Conservation (phyloP, 2,329 filamentous ascomycete species). For the Diaporthe vaccinii region DNA sequence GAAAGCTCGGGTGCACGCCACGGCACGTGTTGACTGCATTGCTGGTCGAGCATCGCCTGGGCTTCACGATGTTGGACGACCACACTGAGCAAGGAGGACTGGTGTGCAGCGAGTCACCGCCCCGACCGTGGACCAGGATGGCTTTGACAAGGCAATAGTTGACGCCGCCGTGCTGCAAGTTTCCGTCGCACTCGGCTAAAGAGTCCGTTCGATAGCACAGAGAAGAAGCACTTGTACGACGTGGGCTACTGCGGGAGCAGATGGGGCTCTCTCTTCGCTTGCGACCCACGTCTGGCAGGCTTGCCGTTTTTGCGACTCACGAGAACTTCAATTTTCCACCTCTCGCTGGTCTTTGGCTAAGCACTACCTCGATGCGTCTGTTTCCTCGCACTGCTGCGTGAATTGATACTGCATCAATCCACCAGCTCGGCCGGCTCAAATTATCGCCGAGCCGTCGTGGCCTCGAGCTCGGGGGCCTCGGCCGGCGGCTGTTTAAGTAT, state of each 20-base stretch:
- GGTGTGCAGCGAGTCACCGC: background rate
- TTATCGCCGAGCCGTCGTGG: background rate
- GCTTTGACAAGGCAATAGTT: conserved; percentile 28
- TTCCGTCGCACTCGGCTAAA: conserved; percentile 25
- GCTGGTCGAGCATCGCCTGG: background rate
- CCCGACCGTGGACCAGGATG: background rate
- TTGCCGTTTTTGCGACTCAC: background rate
- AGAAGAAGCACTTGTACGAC: conserved; percentile 7
- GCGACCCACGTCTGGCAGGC: background rate
- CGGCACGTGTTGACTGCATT: background rate
- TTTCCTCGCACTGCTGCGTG: background rate
- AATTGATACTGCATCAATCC: background rate
- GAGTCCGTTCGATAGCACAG: conserved; percentile 11
- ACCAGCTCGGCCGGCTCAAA: background rate
- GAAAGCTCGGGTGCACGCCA: background rate
- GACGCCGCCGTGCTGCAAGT: conserved; percentile 17
- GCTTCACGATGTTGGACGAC: background rate
- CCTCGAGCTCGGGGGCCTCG: background rate
- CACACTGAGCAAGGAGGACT: background rate
- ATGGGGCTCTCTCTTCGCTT: background rate
- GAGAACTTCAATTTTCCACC: background rate
- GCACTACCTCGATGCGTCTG: background rate
- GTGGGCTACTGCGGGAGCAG: no score
- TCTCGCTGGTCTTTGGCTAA: no score
- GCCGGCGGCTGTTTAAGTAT: background rate